Percentiles rank a stretch among this genome's conserved stretches.
These are phyloP conservation scores for Oenanthe sinensis DNA, from an alignment of 129 eudicot genomes.

Conservation along the genomic window DNA sequence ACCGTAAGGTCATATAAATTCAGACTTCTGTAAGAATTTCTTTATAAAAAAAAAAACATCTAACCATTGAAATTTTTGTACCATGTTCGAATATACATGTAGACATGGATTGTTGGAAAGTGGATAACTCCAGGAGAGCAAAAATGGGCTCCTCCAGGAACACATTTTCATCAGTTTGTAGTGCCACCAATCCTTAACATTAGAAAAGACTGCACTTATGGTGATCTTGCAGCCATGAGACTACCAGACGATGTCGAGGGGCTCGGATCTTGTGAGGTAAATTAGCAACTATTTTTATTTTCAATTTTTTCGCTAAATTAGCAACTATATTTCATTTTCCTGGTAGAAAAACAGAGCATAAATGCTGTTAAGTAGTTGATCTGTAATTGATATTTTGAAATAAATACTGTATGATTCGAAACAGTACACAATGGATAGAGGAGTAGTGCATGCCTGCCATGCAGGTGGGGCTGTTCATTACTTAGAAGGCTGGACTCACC, in stretches of 20 bases:
- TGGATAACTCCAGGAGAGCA: conserved; percentile 90
- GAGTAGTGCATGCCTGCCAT: conserved; percentile 96
- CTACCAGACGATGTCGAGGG: conserved; percentile 78
- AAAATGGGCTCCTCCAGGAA: conserved; percentile 82
- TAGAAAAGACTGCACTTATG: conserved; percentile 87
- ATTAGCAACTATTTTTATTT: neutral
- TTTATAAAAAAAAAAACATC: neutral
- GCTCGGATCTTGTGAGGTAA: conserved; percentile 82
- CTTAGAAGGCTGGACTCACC: conserved; percentile 93
- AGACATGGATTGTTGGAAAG: conserved; percentile 96
- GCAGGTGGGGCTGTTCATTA: conserved; percentile 92
- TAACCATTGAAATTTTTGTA: neutral
- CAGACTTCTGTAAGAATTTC: neutral
- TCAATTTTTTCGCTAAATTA: neutral
- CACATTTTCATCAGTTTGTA: conserved; percentile 95
- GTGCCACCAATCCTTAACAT: conserved; percentile 70
- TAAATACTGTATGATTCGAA: neutral
- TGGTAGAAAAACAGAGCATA: neutral
- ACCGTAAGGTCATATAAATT: neutral
- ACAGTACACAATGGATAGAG: conserved; percentile 93
- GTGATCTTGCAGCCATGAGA: conserved; percentile 93
- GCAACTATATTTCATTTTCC: neutral
- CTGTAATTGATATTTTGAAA: neutral
- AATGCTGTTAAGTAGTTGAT: neutral
- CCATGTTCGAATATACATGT: neutral